Conservation (phyloP, 148 eudicot genomes). For the Bassia scoparia region DNA sequence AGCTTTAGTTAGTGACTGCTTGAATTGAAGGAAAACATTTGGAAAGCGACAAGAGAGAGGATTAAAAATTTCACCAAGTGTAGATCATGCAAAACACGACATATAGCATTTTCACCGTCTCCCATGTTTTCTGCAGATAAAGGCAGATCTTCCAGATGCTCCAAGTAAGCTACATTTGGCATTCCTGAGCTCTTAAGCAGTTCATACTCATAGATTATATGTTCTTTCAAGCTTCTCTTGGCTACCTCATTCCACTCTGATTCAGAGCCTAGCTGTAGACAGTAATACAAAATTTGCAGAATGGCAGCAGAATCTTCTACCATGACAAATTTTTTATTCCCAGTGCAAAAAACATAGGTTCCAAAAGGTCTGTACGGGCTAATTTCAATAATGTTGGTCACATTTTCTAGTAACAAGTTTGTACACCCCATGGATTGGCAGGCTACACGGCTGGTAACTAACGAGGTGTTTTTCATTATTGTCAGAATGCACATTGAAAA, state of each 20-base stretch:
- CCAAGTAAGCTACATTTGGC: conserved; percentile 46
- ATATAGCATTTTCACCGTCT: conserved; percentile 20
- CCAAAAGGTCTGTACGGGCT: conserved; percentile 95
- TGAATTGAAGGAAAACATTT: neutral
- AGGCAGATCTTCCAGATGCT: conserved; percentile 54
- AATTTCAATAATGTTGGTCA: conserved; percentile 46
- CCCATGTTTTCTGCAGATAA: conserved; percentile 37
- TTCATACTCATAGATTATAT: conserved; percentile 51
- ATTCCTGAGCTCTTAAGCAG: conserved; percentile 39
- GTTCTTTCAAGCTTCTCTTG: conserved; percentile 47
- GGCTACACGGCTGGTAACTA: conserved; percentile 62
- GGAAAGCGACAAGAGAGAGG: neutral
- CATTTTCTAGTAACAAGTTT: conserved; percentile 51
- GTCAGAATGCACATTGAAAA: conserved; percentile 35
- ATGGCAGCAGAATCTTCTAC: conserved; percentile 69
- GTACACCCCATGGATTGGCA: conserved; percentile 70
- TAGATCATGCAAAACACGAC: conserved; percentile 53
- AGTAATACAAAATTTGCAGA: conserved; percentile 60
- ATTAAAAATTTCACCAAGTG: conserved; percentile 54
- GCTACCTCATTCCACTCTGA: conserved; percentile 45
- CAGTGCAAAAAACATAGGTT: conserved; percentile 55
- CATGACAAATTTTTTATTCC: conserved; percentile 49
- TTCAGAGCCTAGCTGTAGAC: conserved; percentile 48
- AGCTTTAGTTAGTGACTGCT: conserved; percentile 13
- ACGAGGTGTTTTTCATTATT: conserved; percentile 49